Evolutionary conservation across 2,329 filamentous ascomycete species (phyloP).

Genomic region (Sporothrix sp.): DNA sequence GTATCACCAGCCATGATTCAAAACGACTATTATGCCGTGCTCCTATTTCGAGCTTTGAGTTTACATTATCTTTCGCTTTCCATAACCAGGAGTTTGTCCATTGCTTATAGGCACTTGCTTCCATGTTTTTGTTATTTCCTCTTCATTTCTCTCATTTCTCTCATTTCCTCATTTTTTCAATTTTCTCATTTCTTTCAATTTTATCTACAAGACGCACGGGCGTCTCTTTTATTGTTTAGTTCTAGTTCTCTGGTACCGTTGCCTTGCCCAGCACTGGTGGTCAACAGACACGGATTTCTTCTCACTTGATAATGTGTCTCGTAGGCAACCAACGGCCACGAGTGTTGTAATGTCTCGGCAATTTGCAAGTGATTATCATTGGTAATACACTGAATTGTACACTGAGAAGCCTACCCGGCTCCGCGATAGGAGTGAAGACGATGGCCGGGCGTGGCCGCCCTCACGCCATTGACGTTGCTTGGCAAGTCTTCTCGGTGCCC

Average conservation of each 20-base stretch:
- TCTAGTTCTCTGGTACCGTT: neutral
- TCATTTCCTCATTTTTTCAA: neutral
- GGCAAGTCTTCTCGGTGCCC: neutral
- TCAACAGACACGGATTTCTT: no score
- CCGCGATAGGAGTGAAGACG: neutral
- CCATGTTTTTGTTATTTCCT: neutral
- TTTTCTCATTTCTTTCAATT: neutral
- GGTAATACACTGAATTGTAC: constrained; percentile 5
- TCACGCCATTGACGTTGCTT: neutral
- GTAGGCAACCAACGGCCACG: no score
- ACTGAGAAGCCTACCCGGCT: neutral
- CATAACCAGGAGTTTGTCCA: constrained; percentile 10
- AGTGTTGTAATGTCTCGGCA: no score
- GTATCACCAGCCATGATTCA: neutral
- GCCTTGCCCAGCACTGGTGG: no score
- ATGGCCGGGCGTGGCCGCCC: no score
- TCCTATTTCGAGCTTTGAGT: neutral
- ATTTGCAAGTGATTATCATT: neutral
- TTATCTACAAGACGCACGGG: neutral
- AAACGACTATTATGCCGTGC: constrained; percentile 5
- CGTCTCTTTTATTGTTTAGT: constrained; percentile 9
- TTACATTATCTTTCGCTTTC: neutral
- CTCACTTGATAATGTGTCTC: no score
- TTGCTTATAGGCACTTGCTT: neutral
- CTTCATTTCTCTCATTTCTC: neutral